Base-by-base conservation (phyloP, 768 basidiomycete genomes). In the Trametes coccinea region DNA sequence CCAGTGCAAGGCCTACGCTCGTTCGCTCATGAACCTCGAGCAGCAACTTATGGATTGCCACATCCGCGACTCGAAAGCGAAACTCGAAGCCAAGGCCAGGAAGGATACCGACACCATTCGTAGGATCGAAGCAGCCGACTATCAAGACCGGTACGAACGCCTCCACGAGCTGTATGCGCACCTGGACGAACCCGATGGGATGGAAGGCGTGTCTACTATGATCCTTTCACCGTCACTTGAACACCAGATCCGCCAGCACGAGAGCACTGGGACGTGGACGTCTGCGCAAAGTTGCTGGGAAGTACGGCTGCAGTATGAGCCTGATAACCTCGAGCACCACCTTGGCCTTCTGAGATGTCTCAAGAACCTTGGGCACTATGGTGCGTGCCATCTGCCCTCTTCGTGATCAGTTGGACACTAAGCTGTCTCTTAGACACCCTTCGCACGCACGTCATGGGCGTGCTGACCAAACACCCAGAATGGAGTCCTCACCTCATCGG, bases 231-330 rank as follows among this genome's bases (percentile, higher is more conserved):
- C 97, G 0, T 92, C 92, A 3, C 74, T 98, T 49, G 93, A 98
- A 66, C 93, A 97, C 73, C 94, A 97, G 73, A 98, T 99, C 62
- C 88, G 97, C 45, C 92, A 98, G 70, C 97, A 99, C 68, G 97
- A 99, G 73, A 95, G 90, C 66, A 96, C 92, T 2, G 97, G 97
- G 0, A 82, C 88, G 45, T 99, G 97, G 97, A 98, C 97, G 2
- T 90, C 95, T 8, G 96, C 97, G 7, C 97, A 98, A 74, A 98
- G 96, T 70, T 99, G 97, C 69, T 99, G 97, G 97, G 97, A 99
- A 74, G 88, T 98, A 11, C 84, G 89, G 50, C 80, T 99, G 14
- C 96, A 98, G 70, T 87, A 92, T 60, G 86, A 87, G 22, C 95
- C 96, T 0, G 87, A 96, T 68, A 94, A 96, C 66, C 80, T 96